Conservation (phyloP, 169 alveolate species). For the Fabrea salina region DNA sequence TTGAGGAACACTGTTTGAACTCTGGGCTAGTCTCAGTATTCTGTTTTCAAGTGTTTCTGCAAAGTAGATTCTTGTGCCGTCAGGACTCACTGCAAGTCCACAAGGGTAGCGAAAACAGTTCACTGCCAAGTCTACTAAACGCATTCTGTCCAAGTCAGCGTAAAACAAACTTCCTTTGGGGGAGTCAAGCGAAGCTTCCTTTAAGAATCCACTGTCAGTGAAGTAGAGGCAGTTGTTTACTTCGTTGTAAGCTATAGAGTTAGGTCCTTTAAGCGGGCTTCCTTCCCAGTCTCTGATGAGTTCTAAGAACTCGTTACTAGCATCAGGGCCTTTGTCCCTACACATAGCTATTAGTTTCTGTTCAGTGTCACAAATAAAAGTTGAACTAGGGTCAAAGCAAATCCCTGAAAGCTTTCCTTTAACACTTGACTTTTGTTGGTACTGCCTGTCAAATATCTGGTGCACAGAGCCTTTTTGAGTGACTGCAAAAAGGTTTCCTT, state of each 20-base stretch:
- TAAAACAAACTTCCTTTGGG: slow-evolving; percentile 65
- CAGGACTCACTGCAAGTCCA: slow-evolving; percentile 63
- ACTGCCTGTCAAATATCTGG: slow-evolving; percentile 54
- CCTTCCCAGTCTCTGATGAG: slow-evolving; percentile 75
- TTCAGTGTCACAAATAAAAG: slow-evolving; percentile 59
- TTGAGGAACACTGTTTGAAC: slow-evolving; percentile 66
- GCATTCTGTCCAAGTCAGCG: slow-evolving; percentile 60
- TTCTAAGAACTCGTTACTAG: slow-evolving; percentile 47
- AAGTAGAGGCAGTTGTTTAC: slow-evolving; percentile 60
- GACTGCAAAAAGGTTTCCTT: slow-evolving; percentile 58
- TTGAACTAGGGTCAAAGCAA: slow-evolving; percentile 50
- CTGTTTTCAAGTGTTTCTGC: slow-evolving; percentile 69
- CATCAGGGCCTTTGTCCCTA: slow-evolving; percentile 42
- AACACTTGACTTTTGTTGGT: slow-evolving; percentile 49
- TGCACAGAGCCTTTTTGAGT: slow-evolving; percentile 59
- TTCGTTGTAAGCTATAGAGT: slow-evolving; percentile 58
- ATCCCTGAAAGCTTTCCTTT: slow-evolving; percentile 58
- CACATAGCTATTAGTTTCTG: slow-evolving; percentile 43
- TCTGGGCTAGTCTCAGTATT: slow-evolving; percentile 61
- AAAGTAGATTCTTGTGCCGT: slow-evolving; percentile 55
- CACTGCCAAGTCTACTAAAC: slow-evolving; percentile 62
- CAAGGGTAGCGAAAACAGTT: slow-evolving; percentile 59
- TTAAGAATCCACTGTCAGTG: slow-evolving; percentile 74
- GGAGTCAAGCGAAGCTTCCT: slow-evolving; percentile 57
- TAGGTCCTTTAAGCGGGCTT: slow-evolving; percentile 74